Percentiles rank a stretch among this genome's conserved stretches.
phyloP scores from a whole-genome alignment of 2,329 filamentous ascomycete species.

The Clathrospora elynae region DNA sequence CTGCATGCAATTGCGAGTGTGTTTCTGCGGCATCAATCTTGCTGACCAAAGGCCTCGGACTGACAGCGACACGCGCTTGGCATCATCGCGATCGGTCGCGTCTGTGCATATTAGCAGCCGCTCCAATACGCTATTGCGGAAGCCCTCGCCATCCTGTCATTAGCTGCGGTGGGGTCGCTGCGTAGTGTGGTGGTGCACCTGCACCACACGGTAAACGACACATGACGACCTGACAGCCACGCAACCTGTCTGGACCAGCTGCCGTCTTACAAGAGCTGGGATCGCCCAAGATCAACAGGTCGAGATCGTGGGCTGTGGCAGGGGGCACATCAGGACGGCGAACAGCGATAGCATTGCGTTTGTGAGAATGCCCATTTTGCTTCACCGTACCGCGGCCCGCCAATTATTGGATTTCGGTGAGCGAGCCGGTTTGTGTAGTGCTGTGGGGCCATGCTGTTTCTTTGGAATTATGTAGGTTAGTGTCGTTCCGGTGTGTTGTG shows the following conservation, averaged over 20 bases:
- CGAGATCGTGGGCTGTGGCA: conserved; percentile 21
- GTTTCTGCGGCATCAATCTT: not conserved
- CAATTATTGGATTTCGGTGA: conserved; percentile 16
- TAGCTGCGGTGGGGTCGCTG: conserved; percentile 27
- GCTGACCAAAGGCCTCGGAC: conserved; percentile 8
- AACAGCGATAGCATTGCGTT: conserved; percentile 7
- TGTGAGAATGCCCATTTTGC: conserved; percentile 4
- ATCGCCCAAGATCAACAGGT: conserved; percentile 22
- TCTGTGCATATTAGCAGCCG: conserved; percentile 29
- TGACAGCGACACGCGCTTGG: conserved; percentile 28
- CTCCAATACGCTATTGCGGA: conserved; percentile 23
- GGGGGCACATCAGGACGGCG: conserved; percentile 1
- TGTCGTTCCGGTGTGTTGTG: conserved; percentile 8
- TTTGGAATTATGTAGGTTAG: conserved; percentile 2
- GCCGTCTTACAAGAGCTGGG: conserved; percentile 14
- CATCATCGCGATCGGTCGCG: conserved; percentile 39
- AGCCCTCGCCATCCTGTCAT: conserved; percentile 27
- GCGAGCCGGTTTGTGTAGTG: conserved; percentile 11
- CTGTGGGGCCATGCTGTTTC: conserved; percentile 10
- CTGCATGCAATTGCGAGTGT: conserved; percentile 3
- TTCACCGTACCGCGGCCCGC: not conserved
- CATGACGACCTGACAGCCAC: conserved; percentile 22
- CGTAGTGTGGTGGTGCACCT: conserved; percentile 11
- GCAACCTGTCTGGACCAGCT: conserved; percentile 26
- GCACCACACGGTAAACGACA: conserved; percentile 20